These are phyloP conservation scores for Crithidia acanthocephali DNA, from an alignment of 208 protist genomes.

Conservation along the genomic window DNA sequence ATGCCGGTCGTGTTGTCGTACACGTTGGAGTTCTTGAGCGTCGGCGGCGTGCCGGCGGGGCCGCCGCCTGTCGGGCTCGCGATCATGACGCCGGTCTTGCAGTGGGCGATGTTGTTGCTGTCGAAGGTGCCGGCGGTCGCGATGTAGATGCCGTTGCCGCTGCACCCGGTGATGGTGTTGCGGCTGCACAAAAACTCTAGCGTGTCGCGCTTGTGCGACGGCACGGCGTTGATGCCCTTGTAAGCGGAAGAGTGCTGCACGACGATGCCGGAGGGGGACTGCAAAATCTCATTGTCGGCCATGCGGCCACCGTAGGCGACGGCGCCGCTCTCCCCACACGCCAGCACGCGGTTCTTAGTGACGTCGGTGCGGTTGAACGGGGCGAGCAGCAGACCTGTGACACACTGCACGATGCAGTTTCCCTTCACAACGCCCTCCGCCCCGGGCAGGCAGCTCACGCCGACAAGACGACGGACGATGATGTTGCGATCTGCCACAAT, in stretches of 20 bases:
- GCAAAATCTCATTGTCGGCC: conserved; percentile 66
- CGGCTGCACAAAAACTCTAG: conserved; percentile 44
- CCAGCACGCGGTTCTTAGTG: conserved; percentile 56
- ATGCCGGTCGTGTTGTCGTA: conserved; percentile 73
- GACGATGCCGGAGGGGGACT: conserved; percentile 53
- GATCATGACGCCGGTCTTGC: conserved; percentile 63
- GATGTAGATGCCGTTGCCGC: conserved; percentile 62
- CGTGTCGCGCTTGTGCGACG: conserved; percentile 39
- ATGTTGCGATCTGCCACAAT: conserved; percentile 50
- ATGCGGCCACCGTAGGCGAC: conserved; percentile 70
- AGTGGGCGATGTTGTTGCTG: conserved; percentile 68
- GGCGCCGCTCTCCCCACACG: conserved; percentile 56
- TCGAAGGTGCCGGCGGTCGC: conserved; percentile 55
- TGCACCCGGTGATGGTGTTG: conserved; percentile 70
- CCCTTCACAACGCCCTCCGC: conserved; percentile 46
- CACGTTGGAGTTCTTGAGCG: conserved; percentile 56
- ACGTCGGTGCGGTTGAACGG: conserved; percentile 66
- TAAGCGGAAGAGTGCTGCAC: conserved; percentile 55
- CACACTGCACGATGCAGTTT: conserved; percentile 59
- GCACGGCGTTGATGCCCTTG: conserved; percentile 68
- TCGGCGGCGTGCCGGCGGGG: conserved; percentile 17
- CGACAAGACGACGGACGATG: conserved; percentile 48
- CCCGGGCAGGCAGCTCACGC: conserved; percentile 46
- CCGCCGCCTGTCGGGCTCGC: conserved; percentile 31
- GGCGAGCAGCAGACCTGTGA: conserved; percentile 45